Conservation (phyloP, 257 asterid species). For the Solanum sejunctum region DNA sequence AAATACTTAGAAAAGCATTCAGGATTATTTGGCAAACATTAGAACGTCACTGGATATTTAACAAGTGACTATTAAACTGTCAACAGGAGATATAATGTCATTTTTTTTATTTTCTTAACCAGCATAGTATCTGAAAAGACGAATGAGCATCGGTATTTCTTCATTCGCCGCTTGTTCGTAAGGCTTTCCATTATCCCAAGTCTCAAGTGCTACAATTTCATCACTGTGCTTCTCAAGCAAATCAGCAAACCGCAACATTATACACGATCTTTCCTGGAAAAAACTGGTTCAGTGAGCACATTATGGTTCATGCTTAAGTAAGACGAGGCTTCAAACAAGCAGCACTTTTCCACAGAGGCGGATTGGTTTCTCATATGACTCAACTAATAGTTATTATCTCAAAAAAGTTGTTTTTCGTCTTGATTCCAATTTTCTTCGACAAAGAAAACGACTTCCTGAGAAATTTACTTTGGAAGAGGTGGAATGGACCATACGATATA, state of each 20-base stretch:
- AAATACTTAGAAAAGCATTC: neutral
- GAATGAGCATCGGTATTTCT: constrained; percentile 44
- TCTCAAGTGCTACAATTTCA: constrained; percentile 60
- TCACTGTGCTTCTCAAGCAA: constrained; percentile 41
- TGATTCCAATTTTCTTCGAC: neutral
- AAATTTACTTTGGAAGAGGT: too few relatives aligned
- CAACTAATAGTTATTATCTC: neutral
- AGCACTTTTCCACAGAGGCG: neutral
- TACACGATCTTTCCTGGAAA: constrained; percentile 40
- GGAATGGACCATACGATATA: neutral
- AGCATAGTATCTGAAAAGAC: constrained; percentile 51
- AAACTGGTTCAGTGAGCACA: too few relatives aligned
- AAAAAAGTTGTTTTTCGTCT: neutral
- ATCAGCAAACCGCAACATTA: constrained; percentile 51
- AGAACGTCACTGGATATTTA: neutral
- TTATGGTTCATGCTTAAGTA: neutral
- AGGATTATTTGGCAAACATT: neutral
- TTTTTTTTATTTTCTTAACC: constrained; percentile 20
- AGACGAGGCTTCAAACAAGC: neutral
- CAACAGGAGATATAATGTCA: neutral
- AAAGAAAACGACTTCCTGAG: neutral
- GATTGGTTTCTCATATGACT: neutral
- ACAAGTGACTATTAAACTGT: neutral
- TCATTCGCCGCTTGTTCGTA: constrained; percentile 44
- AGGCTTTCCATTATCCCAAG: constrained; percentile 73